Percentiles rank a stretch among this genome's conserved stretches.
Conservation (phyloP, 2,329 filamentous ascomycete species). For the Juglanconis juglandina region DNA sequence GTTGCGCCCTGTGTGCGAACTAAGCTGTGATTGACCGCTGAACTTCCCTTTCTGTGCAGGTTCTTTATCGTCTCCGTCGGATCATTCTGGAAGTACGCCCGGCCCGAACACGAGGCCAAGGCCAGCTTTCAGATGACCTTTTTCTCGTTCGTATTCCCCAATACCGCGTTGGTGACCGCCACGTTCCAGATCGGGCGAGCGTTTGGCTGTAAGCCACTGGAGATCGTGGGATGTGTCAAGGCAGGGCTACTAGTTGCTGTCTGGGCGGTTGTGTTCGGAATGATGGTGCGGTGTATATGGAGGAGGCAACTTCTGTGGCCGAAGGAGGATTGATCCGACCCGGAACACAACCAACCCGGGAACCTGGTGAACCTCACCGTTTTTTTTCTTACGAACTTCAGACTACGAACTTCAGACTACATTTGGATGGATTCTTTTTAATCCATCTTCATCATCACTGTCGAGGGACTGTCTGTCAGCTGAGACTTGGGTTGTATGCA, state of each 20-base stretch:
- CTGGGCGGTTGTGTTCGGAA: conserved; percentile 65
- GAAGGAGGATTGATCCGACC: conserved; percentile 6
- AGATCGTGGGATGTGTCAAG: conserved; percentile 66
- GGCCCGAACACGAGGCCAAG: conserved; percentile 42
- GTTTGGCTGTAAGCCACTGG: conserved; percentile 56
- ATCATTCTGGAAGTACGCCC: conserved; percentile 66
- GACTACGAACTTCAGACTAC: too few relatives aligned
- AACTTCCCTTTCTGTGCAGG: background rate
- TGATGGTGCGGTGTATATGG: conserved; percentile 68
- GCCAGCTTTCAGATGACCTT: conserved; percentile 82
- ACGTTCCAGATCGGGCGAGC: conserved; percentile 68
- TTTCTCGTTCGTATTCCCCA: conserved; percentile 80
- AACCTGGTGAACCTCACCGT: background rate
- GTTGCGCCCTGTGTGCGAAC: background rate
- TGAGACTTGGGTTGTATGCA: too few relatives aligned
- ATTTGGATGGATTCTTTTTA: too few relatives aligned
- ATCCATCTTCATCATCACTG: too few relatives aligned
- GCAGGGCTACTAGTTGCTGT: conserved; percentile 61
- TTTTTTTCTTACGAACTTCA: too few relatives aligned
- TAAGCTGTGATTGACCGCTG: background rate
- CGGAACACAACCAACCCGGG: background rate
- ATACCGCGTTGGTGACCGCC: conserved; percentile 70
- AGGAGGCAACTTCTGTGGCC: conserved; percentile 52
- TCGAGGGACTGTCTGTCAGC: too few relatives aligned
- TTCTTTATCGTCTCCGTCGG: conserved; percentile 80